phyloP scores from a whole-genome alignment of 2,329 filamentous ascomycete species.

The Aspergillus udagawae region DNA sequence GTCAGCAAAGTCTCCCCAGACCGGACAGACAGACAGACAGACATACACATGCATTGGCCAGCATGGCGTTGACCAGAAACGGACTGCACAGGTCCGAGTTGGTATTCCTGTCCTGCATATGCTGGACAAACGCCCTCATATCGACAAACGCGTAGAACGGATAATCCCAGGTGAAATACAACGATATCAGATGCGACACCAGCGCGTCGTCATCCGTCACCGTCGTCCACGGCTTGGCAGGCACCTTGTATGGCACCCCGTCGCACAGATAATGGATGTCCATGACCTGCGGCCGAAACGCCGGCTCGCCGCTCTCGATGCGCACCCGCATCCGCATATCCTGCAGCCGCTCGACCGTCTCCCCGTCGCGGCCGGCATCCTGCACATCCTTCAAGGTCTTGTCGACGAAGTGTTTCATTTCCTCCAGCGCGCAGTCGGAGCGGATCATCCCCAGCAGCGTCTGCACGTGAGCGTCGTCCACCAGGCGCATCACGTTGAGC shows the following conservation, averaged over 20 bases:
- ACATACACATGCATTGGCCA: slow-evolving; percentile 49
- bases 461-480: slow-evolving; percentile 13
- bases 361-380: slow-evolving; percentile 3
- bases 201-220: slow-evolving; percentile 73
- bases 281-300: slow-evolving; percentile 22
- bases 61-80: slow-evolving; percentile 78
- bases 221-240: slow-evolving; percentile 63
- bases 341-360: slow-evolving; percentile 9
- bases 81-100: slow-evolving; percentile 72
- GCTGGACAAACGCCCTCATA: slow-evolving; percentile 65
- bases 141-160: slow-evolving; percentile 82
- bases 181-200: slow-evolving; percentile 75
- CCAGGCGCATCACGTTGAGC: slow-evolving; percentile 22
- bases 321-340: slow-evolving; percentile 14
- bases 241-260: slow-evolving; percentile 19
- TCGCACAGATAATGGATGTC: slow-evolving; percentile 24
- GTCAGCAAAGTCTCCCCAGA: neutral
- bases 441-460: slow-evolving; percentile 25
- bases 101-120: slow-evolving; percentile 27
- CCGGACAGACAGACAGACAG: too few relatives aligned
- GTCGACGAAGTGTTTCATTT: slow-evolving; percentile 24
- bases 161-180: slow-evolving; percentile 95
- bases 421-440: slow-evolving; percentile 19
- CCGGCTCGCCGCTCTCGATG: slow-evolving; percentile 17
- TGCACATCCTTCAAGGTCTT: slow-evolving; percentile 7